Conservation (phyloP, 2,329 filamentous ascomycete genomes). For the Epichloe hybrida region DNA sequence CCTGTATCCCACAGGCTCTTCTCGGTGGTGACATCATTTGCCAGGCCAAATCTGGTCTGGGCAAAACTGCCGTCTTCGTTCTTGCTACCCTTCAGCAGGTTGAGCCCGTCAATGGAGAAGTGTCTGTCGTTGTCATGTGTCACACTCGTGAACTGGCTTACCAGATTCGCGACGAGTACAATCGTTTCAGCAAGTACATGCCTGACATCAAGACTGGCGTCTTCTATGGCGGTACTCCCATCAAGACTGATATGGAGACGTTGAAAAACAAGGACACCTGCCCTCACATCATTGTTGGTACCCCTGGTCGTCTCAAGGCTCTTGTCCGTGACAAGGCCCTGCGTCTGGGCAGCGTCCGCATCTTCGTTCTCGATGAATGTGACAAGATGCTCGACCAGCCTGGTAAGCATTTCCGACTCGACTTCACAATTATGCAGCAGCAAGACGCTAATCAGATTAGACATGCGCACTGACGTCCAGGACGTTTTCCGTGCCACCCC, state of each 20-base stretch:
- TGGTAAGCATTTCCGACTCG: constrained; percentile 46
- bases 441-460: constrained; percentile 31
- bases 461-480: constrained; percentile 98
- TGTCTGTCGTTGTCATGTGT: constrained; percentile 95
- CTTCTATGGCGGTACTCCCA: constrained; percentile 95
- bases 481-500: constrained; percentile 97
- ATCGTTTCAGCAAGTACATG: constrained; percentile 98
- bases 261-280: constrained; percentile 95
- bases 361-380: constrained; percentile 96
- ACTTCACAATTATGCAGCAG: background rate
- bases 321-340: constrained; percentile 94
- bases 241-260: constrained; percentile 87
- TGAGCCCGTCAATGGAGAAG: constrained; percentile 87
- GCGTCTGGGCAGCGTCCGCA: constrained; percentile 80
- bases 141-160: constrained; percentile 97
- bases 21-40: constrained; percentile 97
- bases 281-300: constrained; percentile 96
- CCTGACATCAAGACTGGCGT: constrained; percentile 91
- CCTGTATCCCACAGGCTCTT: constrained; percentile 94
- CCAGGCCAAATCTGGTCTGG: constrained; percentile 98
- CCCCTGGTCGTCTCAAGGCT: constrained; percentile 89
- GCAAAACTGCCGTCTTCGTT: constrained; percentile 98
- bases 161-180: constrained; percentile 99
- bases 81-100: constrained; percentile 95
- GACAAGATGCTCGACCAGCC: constrained; percentile 99